Conservation (phyloP, 2,329 filamentous ascomycete genomes). For the Phialophora verrucosa region DNA sequence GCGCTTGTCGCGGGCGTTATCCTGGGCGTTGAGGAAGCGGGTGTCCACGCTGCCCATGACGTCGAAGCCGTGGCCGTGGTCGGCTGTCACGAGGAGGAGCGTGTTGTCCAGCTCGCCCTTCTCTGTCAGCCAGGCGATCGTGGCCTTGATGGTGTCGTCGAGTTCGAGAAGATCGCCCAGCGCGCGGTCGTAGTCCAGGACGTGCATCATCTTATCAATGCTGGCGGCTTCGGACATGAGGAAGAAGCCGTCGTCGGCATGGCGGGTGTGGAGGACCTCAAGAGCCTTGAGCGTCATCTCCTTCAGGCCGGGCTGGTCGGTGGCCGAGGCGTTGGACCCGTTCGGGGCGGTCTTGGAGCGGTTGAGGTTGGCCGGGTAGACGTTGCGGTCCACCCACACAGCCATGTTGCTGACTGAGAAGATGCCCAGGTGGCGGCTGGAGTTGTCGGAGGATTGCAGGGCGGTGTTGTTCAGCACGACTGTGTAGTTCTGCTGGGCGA, state of each 20-base stretch:
- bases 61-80: conserved; percentile 88
- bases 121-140: conserved; percentile 70
- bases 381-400: conserved; percentile 77
- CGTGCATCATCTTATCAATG: conserved; percentile 90
- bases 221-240: conserved; percentile 85
- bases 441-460: conserved; percentile 63
- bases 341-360: conserved; percentile 71
- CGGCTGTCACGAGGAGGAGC: conserved; percentile 79
- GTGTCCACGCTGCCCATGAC: conserved; percentile 84
- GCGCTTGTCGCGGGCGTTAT: conserved; percentile 73
- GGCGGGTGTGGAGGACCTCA: conserved; percentile 72
- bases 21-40: conserved; percentile 67
- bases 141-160: conserved; percentile 80
- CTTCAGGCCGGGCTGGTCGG: conserved; percentile 80
- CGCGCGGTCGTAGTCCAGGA: conserved; percentile 82
- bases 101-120: conserved; percentile 74
- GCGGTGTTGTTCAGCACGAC: conserved; percentile 76
- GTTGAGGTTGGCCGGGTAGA: conserved; percentile 74
- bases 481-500: conserved; percentile 73
- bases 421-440: conserved; percentile 73
- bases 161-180: conserved; percentile 84
- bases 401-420: conserved; percentile 77
- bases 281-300: conserved; percentile 90
- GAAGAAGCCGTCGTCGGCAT: conserved; percentile 77
- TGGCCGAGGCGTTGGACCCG: conserved; percentile 67